Evolutionary conservation across 2,329 filamentous ascomycete species (phyloP).

Genomic region (Lasiodiplodia hormozganensis): DNA sequence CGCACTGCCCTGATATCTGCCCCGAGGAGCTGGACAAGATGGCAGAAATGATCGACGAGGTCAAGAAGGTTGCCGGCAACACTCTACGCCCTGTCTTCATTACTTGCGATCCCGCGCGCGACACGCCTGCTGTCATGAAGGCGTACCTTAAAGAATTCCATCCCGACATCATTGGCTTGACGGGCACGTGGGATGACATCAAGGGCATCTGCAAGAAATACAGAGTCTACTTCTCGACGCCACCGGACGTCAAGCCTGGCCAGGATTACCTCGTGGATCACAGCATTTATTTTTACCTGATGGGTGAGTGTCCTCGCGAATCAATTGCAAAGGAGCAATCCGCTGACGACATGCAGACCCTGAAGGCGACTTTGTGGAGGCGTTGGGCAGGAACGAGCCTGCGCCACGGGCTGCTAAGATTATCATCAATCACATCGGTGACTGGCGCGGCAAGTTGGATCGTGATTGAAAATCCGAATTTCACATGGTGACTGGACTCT

Average conservation of each 20-base stretch:
- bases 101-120: constrained; percentile 91
- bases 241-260: constrained; percentile 83
- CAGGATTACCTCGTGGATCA: constrained; percentile 98
- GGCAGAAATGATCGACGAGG: constrained; percentile 87
- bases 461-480: constrained; percentile 36
- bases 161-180: constrained; percentile 82
- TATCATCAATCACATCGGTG: constrained; percentile 84
- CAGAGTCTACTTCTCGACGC: constrained; percentile 96
- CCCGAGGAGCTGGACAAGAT: constrained; percentile 99
- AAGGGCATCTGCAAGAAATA: constrained; percentile 96
- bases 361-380: constrained; percentile 97
- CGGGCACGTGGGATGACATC: constrained; percentile 91
- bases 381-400: constrained; percentile 91
- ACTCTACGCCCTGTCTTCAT: constrained; percentile 84
- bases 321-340: not conserved
- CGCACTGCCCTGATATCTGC: constrained; percentile 97
- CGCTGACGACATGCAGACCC: constrained; percentile 69
- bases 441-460: constrained; percentile 70
- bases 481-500: not conserved
- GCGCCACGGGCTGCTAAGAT: constrained; percentile 83
- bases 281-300: constrained; percentile 99
- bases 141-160: constrained; percentile 93
- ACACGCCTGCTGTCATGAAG: constrained; percentile 84
- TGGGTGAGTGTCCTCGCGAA: constrained; percentile 64
- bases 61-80: constrained; percentile 56